Conservation (phyloP, 495 filamentous ascomycete genomes). For the Trichocladium antarcticum region DNA sequence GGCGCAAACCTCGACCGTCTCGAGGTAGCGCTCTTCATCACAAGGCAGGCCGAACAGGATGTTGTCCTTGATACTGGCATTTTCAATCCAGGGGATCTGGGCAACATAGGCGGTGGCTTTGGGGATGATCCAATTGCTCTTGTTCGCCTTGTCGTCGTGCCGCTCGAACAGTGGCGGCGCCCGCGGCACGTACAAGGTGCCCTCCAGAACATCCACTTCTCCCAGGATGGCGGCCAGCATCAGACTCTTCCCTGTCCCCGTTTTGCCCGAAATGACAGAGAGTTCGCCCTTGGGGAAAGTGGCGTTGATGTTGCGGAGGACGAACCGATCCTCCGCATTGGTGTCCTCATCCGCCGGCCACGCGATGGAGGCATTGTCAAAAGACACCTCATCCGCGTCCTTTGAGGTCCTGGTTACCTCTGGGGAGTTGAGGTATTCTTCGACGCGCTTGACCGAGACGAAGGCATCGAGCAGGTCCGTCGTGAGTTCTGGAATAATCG, state of each 20-base stretch:
- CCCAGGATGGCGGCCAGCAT: slow-evolving; percentile 55
- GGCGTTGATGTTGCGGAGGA: slow-evolving; percentile 51
- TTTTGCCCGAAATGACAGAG: slow-evolving; percentile 59
- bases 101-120: slow-evolving; percentile 63
- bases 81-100: slow-evolving; percentile 81
- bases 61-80: slow-evolving; percentile 63
- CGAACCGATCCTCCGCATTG: slow-evolving; percentile 46
- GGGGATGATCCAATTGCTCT: slow-evolving; percentile 59
- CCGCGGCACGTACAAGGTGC: slow-evolving; percentile 42
- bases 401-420: slow-evolving; percentile 52
- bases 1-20: slow-evolving; percentile 58
- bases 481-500: slow-evolving; percentile 61
- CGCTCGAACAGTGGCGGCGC: slow-evolving; percentile 36
- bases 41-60: slow-evolving; percentile 65
- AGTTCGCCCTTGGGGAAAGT: slow-evolving; percentile 56
- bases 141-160: slow-evolving; percentile 47
- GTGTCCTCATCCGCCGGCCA: slow-evolving; percentile 56
- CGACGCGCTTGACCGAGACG: slow-evolving; percentile 63
- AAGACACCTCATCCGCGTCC: slow-evolving; percentile 48
- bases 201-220: slow-evolving; percentile 48
- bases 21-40: slow-evolving; percentile 50
- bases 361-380: slow-evolving; percentile 58
- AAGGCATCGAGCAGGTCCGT: slow-evolving; percentile 60
- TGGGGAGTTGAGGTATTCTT: slow-evolving; percentile 54
- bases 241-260: slow-evolving; percentile 58